These are phyloP conservation scores for Platanthera zijinensis DNA, from an alignment of 106 monocot genomes.

Conservation along the genomic window DNA sequence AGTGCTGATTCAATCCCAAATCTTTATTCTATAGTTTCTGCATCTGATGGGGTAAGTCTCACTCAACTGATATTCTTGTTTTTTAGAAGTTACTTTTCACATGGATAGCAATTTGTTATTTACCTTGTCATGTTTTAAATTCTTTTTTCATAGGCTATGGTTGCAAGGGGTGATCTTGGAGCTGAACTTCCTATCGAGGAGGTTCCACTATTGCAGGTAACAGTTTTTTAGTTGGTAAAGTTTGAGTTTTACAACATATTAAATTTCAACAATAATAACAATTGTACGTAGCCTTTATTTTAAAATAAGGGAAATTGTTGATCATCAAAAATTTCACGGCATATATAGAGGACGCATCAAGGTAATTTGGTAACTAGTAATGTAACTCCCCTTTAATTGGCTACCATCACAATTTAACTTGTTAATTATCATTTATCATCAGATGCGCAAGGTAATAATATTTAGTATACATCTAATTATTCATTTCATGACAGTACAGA, in stretches of 20 bases:
- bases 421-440: no score
- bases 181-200: constrained; percentile 99
- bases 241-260: neutral
- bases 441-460: no score
- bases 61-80: neutral
- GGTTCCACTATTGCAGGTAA: constrained; percentile 88
- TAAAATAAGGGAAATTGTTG: neutral
- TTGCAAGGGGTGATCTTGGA: constrained; percentile 98
- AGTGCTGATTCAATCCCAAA: constrained; percentile 99
- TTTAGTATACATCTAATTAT: no score
- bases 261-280: neutral
- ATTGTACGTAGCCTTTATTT: neutral
- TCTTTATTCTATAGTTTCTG: constrained; percentile 88
- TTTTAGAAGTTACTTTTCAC: constrained; percentile 1
- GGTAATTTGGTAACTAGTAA: neutral
- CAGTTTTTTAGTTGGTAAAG: neutral
- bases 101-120: neutral
- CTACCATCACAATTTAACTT: no score
- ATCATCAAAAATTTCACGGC: neutral
- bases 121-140: neutral
- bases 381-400: neutral
- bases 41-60: constrained; percentile 90
- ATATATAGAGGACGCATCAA: neutral
- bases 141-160: constrained; percentile 78
- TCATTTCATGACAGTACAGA: no score